Evolutionary conservation across 2,329 filamentous ascomycete species (phyloP), one percentile per base, ranked within the genome.

Genomic region (Sordariomycetes sp.): DNA sequence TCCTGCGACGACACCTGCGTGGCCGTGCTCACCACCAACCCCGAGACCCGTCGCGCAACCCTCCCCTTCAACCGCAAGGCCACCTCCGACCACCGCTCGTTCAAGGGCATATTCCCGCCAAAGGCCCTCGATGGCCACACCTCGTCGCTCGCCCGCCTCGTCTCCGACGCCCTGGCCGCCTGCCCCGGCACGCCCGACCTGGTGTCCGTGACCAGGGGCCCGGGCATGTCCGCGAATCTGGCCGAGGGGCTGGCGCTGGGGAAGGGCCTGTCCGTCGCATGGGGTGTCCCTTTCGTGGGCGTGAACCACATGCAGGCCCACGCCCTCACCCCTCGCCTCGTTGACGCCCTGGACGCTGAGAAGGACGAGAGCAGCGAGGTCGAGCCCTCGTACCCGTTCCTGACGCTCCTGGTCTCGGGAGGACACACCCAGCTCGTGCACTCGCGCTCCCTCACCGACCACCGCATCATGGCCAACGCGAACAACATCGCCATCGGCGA

Each of bases 221-320:
- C 94, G 0, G 94, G 94, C 22, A 96, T 97, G 89, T 76, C 81
- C 34, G 80, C 87, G 5, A 90, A 89, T 65, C 78, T 99, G 34
- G 80, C 84, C 22, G 84, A 87, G 18, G 94, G 94, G 0, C 70
- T 97, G 12, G 86, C 90, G 67, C 86, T 85, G 24, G 94, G 90
- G 20, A 97, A 97, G 71, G 94, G 91, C 0, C 79, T 97, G 22
- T 85, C 92, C 0, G 77, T 89, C 22, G 91, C 90, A 43, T 96
- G 89, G 89, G 80, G 85, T 62, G 80, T 91, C 43, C 92, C 93
- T 3, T 75, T 97, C 35, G 70, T 97, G 1, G 94, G 85, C 0
- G 89, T 97, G 1, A 89, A 99, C 70, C 94, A 99, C 71, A 97
- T 99, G 94, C 92, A 97, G 70, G 94, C 92, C 12, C 94, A 99